These are phyloP conservation scores for Diplodia intermedia DNA, from an alignment of 2,329 filamentous ascomycete genomes.

Conservation along the genomic window DNA sequence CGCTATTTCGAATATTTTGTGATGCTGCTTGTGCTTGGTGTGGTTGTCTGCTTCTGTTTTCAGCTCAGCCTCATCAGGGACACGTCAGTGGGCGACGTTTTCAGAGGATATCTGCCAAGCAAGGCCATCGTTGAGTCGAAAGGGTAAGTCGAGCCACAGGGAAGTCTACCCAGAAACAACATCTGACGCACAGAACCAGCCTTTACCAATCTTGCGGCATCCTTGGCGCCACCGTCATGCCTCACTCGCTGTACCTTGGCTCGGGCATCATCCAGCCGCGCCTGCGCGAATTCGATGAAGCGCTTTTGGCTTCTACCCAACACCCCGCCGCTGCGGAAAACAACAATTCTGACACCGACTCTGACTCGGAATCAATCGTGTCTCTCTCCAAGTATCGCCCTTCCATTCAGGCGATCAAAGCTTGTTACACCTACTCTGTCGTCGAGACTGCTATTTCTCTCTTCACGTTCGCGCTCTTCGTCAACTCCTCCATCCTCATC, in stretches of 20 bases:
- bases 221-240: slow-evolving; percentile 74
- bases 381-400: slow-evolving; percentile 71
- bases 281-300: slow-evolving; percentile 46
- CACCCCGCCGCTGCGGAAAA: slow-evolving; percentile 26
- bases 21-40: slow-evolving; percentile 60
- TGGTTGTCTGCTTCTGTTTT: slow-evolving; percentile 64
- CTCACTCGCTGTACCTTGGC: slow-evolving; percentile 65
- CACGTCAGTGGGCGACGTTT: slow-evolving; percentile 60
- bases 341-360: slow-evolving; percentile 37
- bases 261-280: slow-evolving; percentile 64
- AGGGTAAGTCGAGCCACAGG: slow-evolving; percentile 50
- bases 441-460: slow-evolving; percentile 74
- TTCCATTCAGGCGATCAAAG: slow-evolving; percentile 73
- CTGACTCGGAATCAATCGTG: slow-evolving; percentile 49
- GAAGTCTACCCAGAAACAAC: not conserved
- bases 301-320: slow-evolving; percentile 21
- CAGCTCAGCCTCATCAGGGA: slow-evolving; percentile 61
- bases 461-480: slow-evolving; percentile 83
- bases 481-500: slow-evolving; percentile 83
- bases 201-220: slow-evolving; percentile 74
- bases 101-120: slow-evolving; percentile 63
- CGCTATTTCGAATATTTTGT: slow-evolving; percentile 63
- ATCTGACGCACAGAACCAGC: slow-evolving; percentile 40
- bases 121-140: slow-evolving; percentile 59
- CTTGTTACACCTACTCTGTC: slow-evolving; percentile 76